These are phyloP conservation scores for Candida incommunis DNA, from an alignment of 805 yeast species.

Conservation along the genomic window DNA sequence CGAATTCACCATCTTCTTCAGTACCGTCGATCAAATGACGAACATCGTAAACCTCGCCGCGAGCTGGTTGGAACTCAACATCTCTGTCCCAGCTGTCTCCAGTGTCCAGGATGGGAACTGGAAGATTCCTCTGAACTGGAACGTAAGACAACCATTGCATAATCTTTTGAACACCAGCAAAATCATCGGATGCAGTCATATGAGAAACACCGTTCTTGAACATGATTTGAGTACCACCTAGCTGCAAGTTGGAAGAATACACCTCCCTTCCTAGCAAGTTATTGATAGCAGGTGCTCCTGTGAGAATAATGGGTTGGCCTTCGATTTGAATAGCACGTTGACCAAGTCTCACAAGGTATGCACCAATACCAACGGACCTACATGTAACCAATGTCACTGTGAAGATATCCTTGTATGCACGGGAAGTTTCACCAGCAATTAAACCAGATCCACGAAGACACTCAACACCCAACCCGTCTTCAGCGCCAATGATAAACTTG, in stretches of 20 bases:
- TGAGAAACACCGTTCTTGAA: constrained; percentile 97
- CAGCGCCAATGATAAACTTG: constrained; percentile 78
- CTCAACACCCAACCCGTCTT: constrained; percentile 97
- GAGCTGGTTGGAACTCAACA: constrained; percentile 64
- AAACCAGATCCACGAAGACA: constrained; percentile 96
- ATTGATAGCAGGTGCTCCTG: constrained; percentile 99
- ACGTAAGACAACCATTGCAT: constrained; percentile 91
- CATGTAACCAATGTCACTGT: constrained; percentile 98
- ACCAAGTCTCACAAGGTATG: constrained; percentile 93
- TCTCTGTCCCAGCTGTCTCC: constrained; percentile 91
- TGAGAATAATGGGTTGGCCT: constrained; percentile 95
- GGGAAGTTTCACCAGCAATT: constrained; percentile 97
- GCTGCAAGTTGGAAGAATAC: constrained; percentile 88
- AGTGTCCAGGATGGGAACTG: constrained; percentile 72
- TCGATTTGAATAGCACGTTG: constrained; percentile 98
- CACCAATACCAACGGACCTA: constrained; percentile 99
- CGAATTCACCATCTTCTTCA: constrained; percentile 55
- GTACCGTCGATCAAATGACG: constrained; percentile 91
- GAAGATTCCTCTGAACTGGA: constrained; percentile 80
- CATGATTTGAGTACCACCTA: constrained; percentile 99
- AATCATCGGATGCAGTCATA: constrained; percentile 89
- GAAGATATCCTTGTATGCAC: constrained; percentile 95
- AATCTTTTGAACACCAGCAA: constrained; percentile 90
- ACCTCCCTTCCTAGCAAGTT: constrained; percentile 95
- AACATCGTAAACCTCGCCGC: constrained; percentile 70